Base-by-base conservation (phyloP, 805 yeast genomes). In the Scheffersomyces coipomensis region DNA sequence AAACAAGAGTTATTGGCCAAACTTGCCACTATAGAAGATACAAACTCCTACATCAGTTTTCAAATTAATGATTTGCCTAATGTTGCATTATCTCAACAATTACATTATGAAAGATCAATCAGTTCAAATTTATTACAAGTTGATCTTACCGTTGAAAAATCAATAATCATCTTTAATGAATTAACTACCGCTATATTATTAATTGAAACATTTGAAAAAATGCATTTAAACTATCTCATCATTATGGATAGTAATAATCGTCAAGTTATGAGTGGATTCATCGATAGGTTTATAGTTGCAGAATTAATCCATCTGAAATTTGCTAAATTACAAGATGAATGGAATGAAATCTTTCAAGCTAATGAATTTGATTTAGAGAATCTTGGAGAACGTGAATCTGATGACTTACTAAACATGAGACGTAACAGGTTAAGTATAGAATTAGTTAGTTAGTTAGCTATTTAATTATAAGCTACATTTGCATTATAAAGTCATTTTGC, bases 121-220 rank as follows among this genome's bases (percentile, higher is more conserved):
- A 9, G n/a, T 18, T 25, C 33, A 19, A 21, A 11, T 23, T 11
- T 47, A 10, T 15, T 38, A 1, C 48, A 43, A 19, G 17, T 62
- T 2, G 51, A 47, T 4, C 17, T 62, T 5, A 32, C 8, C 2
- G 44, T 52, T 0, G 62, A 64, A 26, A 46, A 50, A 18, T 48
- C 58, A 3, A 51, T 51, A 15, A 45, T 65, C 11, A 47, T 58
- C 1, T 46, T 63, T 19, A 63, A 63, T 42, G 62, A 60, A 29
- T 37, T 43, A 17, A 56, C 66, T 1, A 63, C 73, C 2, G 44
- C 62, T 12, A 48, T 63, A 8, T 51, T 61, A 16, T 55, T 64
- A 10, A 38, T 69, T 15, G 71, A 68, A 41, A 48, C 56, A 11
- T 68, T 68, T 43, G 74, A 69, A 39, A 61, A 66, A 33, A 49